Percentiles rank a stretch among this genome's conserved stretches.
These are phyloP conservation scores for Chlamydomonas reinhardtii DNA, from an alignment of 163 green algal species.

Conservation along the genomic window DNA sequence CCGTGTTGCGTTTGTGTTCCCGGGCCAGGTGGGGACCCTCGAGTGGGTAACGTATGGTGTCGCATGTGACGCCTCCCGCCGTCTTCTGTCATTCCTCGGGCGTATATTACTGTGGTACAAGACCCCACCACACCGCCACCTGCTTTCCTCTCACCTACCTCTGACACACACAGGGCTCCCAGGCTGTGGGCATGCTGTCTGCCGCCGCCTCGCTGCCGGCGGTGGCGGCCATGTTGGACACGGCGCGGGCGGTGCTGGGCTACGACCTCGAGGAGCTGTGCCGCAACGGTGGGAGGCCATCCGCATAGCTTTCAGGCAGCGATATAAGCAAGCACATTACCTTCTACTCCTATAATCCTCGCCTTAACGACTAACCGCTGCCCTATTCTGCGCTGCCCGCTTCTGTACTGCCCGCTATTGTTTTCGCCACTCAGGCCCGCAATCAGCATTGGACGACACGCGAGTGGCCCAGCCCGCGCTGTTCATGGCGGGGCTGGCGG, in stretches of 20 bases:
- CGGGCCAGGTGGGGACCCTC: slow-evolving; percentile 76
- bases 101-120: too few relatives aligned
- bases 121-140: too few relatives aligned
- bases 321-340: too few relatives aligned
- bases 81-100: too few relatives aligned
- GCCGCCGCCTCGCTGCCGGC: slow-evolving; percentile 71
- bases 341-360: too few relatives aligned
- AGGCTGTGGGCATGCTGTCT: slow-evolving; percentile 93
- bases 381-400: too few relatives aligned
- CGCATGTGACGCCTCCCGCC: too few relatives aligned
- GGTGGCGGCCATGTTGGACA: slow-evolving; percentile 88
- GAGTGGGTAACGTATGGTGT: too few relatives aligned
- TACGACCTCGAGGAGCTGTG: slow-evolving; percentile 93
- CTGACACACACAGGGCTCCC: slow-evolving; percentile 75
- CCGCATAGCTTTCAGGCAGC: too few relatives aligned
- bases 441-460: slow-evolving; percentile 92
- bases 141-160: slow-evolving; percentile 17
- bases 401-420: too few relatives aligned
- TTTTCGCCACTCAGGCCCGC: too few relatives aligned
- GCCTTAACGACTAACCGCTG: too few relatives aligned
- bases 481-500: slow-evolving; percentile 91
- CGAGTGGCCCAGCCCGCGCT: slow-evolving; percentile 89
- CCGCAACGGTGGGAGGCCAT: slow-evolving; percentile 68
- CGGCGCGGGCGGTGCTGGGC: slow-evolving; percentile 83
- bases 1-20: slow-evolving; percentile 85